These are phyloP conservation scores for Aspergillus sp. DNA, from an alignment of 2,329 filamentous ascomycete species.

Conservation along the genomic window DNA sequence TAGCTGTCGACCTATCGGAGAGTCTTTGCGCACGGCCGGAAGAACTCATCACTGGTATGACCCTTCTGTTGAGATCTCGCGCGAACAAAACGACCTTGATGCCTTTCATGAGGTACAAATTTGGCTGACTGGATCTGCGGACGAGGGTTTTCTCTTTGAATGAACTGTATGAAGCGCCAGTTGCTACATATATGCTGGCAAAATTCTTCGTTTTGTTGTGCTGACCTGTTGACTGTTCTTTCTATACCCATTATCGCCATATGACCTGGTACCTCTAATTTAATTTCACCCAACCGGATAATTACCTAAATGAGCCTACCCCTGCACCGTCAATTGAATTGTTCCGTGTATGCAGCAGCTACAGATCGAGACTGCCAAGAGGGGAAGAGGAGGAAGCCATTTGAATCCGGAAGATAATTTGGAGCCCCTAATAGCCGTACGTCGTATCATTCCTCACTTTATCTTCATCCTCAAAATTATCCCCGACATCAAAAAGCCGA, in stretches of 20 bases:
- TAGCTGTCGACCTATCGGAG: constrained; percentile 31
- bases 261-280: not conserved
- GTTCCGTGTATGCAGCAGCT: not conserved
- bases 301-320: not conserved
- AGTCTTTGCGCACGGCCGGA: constrained; percentile 22
- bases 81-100: constrained; percentile 27
- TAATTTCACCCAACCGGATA: not conserved
- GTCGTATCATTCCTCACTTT: not conserved
- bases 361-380: not conserved
- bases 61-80: constrained; percentile 19
- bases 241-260: not conserved
- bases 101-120: constrained; percentile 23
- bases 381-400: not conserved
- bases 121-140: constrained; percentile 21
- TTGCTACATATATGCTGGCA: no score
- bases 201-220: no score
- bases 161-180: no score
- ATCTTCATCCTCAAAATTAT: not conserved
- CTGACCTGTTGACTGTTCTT: no score
- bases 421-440: not conserved
- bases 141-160: constrained; percentile 19
- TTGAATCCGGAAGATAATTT: not conserved
- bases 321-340: not conserved
- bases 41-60: constrained; percentile 29
- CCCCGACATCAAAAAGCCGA: not conserved